These are phyloP conservation scores for Alopecurus myosuroides DNA, from an alignment of 176 grass and related monocot species.

Conservation along the genomic window DNA sequence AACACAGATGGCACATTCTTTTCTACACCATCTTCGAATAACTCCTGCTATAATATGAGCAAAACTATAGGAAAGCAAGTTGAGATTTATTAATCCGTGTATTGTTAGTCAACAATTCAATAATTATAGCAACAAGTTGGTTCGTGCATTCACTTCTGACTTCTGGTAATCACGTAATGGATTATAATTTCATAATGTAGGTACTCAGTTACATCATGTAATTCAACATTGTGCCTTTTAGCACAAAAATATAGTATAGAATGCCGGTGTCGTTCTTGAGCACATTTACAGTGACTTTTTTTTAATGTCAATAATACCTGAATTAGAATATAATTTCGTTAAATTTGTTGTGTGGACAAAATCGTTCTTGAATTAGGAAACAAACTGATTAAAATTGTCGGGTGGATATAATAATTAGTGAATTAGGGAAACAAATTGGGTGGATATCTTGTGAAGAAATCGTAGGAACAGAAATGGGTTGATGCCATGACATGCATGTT, in stretches of 20 bases:
- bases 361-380: neutral
- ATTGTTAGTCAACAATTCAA: neutral
- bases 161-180: neutral
- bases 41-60: neutral
- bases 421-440: neutral
- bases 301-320: neutral
- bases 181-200: neutral
- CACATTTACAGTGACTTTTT: neutral
- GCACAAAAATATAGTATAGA: neutral
- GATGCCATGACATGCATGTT: slow-evolving; percentile 7
- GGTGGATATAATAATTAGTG: neutral
- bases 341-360: neutral
- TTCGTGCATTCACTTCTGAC: neutral
- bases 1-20: neutral
- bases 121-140: slow-evolving; percentile 10
- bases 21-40: neutral
- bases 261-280: too few relatives aligned
- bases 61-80: neutral
- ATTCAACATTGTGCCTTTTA: neutral
- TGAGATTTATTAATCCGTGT: slow-evolving; percentile 22
- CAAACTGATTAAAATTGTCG: neutral
- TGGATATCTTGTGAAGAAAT: neutral
- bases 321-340: neutral
- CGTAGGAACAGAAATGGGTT: neutral
- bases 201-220: neutral